Evolutionary conservation across 768 basidiomycete genomes (phyloP), one percentile per base, ranked within the genome.

Genomic region (Butyriboletus loyo): DNA sequence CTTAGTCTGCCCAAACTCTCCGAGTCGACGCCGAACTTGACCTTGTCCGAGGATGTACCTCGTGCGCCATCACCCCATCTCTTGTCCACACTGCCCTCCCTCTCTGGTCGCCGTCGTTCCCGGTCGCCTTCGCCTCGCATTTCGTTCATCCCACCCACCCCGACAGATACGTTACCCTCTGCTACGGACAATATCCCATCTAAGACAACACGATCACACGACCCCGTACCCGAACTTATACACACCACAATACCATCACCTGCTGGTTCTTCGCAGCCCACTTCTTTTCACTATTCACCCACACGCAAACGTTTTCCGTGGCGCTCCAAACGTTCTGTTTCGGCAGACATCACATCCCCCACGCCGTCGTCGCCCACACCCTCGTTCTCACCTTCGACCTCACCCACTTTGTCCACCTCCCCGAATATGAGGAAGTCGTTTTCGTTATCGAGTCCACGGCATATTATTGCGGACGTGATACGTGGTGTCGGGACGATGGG

Each of bases 401-500:
- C 57, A 14, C 57, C 59, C 0, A n/a, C 31, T 2, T 8, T 45
- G 11, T 49, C 60, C 21, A 36, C 42, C 3, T 52, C 57, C 2
- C 27, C 46, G 9, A 51, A 46, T 19, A 7, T 50, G 14, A 67
- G 56, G 36, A 63, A 50, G 30, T 48, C 62, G 5, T 54, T 63
- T 39, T 50, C 56, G 7, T 48, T 56, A 2, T 40, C 59, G 22
- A 52, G 25, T 17, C 44, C 67, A 7, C 56, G 58, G n/a, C 59
- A 67, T 38, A 37, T 69, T 17, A 49, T 69, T 21, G 67, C 66
- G 2, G 76, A 77, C 50, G 68, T 77, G 25, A 53, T 80, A 28
- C 77, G 73, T 44, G 75, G 78, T 1, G 77, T 80, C 4, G 70
- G 71, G 31, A 69, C 71, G 28, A 73, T 77, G 15, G 55, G 54